Evolutionary conservation across 179 eudicot species (phyloP).

Genomic region (Pouteria campechiana): DNA sequence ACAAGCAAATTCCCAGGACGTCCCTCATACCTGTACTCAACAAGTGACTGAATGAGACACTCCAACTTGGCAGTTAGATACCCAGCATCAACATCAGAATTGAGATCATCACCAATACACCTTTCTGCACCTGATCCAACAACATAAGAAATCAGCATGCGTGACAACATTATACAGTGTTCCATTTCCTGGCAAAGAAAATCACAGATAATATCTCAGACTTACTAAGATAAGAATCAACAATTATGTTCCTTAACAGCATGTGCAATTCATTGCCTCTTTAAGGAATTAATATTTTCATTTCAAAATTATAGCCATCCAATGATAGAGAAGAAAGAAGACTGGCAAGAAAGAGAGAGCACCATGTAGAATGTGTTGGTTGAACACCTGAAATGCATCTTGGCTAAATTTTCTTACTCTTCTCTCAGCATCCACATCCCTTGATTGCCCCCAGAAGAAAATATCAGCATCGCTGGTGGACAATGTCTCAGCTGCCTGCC

Average conservation of each 20-base stretch:
- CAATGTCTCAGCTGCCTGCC: constrained; percentile 75
- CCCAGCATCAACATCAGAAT: constrained; percentile 26
- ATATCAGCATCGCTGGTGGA: constrained; percentile 25
- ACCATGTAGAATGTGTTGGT: constrained; percentile 48
- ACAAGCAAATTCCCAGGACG: too few relatives aligned
- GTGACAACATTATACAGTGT: too few relatives aligned
- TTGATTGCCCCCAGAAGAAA: constrained; percentile 43
- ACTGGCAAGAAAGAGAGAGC: not conserved
- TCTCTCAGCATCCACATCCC: constrained; percentile 34
- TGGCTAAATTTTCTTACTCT: constrained; percentile 36
- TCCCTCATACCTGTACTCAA: constrained; percentile 43
- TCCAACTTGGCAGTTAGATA: constrained; percentile 48
- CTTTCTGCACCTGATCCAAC: constrained; percentile 27
- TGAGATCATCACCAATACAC: constrained; percentile 21
- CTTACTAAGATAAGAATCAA: too few relatives aligned
- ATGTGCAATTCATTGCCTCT: too few relatives aligned
- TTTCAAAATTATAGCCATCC: too few relatives aligned
- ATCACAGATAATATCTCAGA: too few relatives aligned
- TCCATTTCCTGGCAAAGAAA: too few relatives aligned
- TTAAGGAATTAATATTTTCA: too few relatives aligned
- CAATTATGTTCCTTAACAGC: too few relatives aligned
- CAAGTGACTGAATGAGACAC: constrained; percentile 67
- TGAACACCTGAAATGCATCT: constrained; percentile 41
- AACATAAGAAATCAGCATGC: too few relatives aligned
- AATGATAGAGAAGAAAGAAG: not conserved